Evolutionary conservation across 495 filamentous ascomycete species (phyloP).

Genomic region (Jackrogersella minutella): DNA sequence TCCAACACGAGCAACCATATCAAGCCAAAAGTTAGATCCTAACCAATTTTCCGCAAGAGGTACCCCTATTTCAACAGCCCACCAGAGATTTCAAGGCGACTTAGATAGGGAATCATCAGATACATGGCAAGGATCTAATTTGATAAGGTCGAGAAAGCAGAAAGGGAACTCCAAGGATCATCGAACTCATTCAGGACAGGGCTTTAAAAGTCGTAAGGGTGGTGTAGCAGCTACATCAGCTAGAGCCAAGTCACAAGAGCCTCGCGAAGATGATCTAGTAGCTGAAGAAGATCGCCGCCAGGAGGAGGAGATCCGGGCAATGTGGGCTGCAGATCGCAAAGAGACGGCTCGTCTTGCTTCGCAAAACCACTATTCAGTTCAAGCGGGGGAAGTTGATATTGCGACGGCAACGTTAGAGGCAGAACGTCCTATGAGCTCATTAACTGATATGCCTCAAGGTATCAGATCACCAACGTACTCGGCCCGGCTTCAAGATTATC

Average conservation of each 20-base stretch:
- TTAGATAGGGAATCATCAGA: conserved; percentile 6
- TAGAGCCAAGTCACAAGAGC: conserved; percentile 37
- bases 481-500: neutral
- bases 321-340: conserved; percentile 44
- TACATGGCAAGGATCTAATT: neutral
- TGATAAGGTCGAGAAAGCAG: conserved; percentile 5
- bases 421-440: conserved; percentile 1
- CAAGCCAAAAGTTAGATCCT: neutral
- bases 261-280: conserved; percentile 15
- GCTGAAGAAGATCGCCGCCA: conserved; percentile 42
- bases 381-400: neutral
- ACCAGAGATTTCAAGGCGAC: conserved; percentile 4
- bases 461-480: neutral
- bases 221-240: conserved; percentile 13
- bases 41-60: neutral
- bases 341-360: conserved; percentile 32
- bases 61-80: neutral
- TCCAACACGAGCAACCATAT: neutral
- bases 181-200: conserved; percentile 22
- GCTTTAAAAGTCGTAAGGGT: conserved; percentile 43
- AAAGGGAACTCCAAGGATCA: conserved; percentile 10
- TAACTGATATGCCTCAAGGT: neutral
- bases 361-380: neutral
- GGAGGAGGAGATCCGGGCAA: conserved; percentile 42
- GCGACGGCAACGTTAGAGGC: neutral